A percentile compares a stretch with the other conserved stretches of the same genome.
These are phyloP conservation scores for Fusarium multiceps DNA, from an alignment of 2,329 filamentous ascomycete genomes.

Conservation along the genomic window DNA sequence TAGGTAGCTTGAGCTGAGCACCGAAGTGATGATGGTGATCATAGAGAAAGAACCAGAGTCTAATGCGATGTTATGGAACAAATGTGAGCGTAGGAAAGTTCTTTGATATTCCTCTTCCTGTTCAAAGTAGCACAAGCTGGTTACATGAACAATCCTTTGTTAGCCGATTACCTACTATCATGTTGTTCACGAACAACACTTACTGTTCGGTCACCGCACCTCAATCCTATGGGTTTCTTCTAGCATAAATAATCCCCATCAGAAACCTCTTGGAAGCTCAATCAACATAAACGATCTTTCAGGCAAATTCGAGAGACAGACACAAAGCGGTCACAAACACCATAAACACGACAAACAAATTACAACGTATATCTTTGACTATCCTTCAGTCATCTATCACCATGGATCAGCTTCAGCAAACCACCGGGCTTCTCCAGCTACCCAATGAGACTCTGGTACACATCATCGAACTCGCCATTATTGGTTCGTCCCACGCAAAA, in stretches of 20 bases:
- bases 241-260: background rate
- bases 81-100: background rate
- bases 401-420: background rate
- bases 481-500: background rate
- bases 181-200: background rate
- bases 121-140: background rate
- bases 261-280: background rate
- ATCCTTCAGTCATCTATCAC: background rate
- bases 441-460: constrained; percentile 3
- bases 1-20: too few species aligned
- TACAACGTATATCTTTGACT: background rate
- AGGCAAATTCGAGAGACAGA: background rate
- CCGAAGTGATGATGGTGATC: background rate
- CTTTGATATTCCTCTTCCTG: background rate
- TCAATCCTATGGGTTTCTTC: background rate
- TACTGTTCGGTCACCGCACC: background rate
- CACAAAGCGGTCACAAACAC: background rate
- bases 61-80: background rate
- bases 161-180: background rate
- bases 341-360: background rate
- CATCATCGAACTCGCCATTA: background rate
- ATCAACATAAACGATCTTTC: background rate
- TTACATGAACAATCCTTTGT: background rate
- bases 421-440: background rate
- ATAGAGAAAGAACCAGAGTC: background rate